phyloP scores from a whole-genome alignment of 2,329 filamentous ascomycete species.

The Botrytis fabae region DNA sequence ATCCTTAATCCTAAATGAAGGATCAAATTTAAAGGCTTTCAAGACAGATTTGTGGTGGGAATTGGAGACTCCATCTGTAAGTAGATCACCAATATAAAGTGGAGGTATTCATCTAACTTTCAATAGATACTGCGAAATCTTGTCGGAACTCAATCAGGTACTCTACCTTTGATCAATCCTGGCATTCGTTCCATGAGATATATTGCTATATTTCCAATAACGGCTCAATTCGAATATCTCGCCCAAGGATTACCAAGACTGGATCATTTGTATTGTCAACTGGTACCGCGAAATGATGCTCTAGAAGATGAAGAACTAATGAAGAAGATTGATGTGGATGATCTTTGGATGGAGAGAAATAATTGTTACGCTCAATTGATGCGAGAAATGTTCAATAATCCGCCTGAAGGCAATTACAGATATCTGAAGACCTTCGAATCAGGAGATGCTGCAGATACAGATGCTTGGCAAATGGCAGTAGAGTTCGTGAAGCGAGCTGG shows the following conservation, averaged over 20 bases:
- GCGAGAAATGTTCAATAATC: conserved; percentile 37
- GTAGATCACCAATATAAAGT: conserved; percentile 17
- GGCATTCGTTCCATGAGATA: conserved; percentile 56
- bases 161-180: conserved; percentile 42
- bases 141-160: conserved; percentile 43
- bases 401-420: conserved; percentile 44
- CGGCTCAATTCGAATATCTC: conserved; percentile 57
- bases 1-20: conserved; percentile 69
- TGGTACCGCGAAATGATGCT: conserved; percentile 45
- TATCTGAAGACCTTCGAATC: conserved; percentile 51
- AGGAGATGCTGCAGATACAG: conserved; percentile 49
- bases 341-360: conserved; percentile 40
- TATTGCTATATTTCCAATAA: conserved; percentile 66
- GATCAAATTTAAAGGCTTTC: conserved; percentile 69
- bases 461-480: conserved; percentile 50
- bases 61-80: conserved; percentile 52
- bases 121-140: conserved; percentile 56
- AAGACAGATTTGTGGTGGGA: conserved; percentile 68
- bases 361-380: conserved; percentile 37
- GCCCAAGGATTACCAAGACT: conserved; percentile 52
- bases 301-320: conserved; percentile 29
- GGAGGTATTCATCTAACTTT: conserved; percentile 19
- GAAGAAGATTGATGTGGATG: conserved; percentile 31
- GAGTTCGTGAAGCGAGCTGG: conserved; percentile 44
- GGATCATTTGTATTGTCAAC: conserved; percentile 55